Evolutionary conservation across 208 protist genomes (phyloP).

Genomic region (Trypanosoma caninum): DNA sequence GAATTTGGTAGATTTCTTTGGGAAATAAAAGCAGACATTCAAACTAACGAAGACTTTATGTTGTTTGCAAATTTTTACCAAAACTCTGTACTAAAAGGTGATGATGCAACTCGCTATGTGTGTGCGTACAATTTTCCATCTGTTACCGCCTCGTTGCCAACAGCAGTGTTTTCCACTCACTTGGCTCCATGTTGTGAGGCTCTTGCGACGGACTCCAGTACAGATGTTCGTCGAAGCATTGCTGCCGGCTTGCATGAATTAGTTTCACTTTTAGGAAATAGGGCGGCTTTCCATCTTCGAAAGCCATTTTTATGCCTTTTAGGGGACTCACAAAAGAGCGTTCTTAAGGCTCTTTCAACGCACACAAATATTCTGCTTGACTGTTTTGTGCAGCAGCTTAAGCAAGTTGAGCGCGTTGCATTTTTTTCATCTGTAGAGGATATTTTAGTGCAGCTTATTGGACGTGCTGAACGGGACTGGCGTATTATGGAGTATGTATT

Average conservation of each 20-base stretch:
- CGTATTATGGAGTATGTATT: conserved; percentile 70
- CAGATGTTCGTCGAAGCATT: conserved; percentile 55
- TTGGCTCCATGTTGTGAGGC: conserved; percentile 53
- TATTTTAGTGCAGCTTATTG: conserved; percentile 35
- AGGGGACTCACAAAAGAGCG: conserved; percentile 42
- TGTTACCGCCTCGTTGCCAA: conserved; percentile 79
- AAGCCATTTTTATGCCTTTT: conserved; percentile 67
- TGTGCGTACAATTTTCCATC: conserved; percentile 91
- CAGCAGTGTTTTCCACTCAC: conserved; percentile 62
- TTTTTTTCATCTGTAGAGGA: conserved; percentile 64
- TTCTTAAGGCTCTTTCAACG: conserved; percentile 47
- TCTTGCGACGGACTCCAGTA: conserved; percentile 54
- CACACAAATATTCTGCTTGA: conserved; percentile 65
- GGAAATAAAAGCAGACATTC: conserved; percentile 83
- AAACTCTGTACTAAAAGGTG: conserved; percentile 41
- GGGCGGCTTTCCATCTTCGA: conserved; percentile 57
- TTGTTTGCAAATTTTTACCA: conserved; percentile 86
- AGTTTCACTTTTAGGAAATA: conserved; percentile 60
- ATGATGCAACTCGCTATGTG: conserved; percentile 61
- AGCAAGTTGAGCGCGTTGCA: conserved; percentile 21
- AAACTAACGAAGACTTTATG: conserved; percentile 65
- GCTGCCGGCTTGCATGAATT: conserved; percentile 87
- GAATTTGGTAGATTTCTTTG: conserved; percentile 88
- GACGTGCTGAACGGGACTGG: conserved; percentile 53
- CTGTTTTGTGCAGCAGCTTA: conserved; percentile 60